A percentile compares a stretch with the other conserved stretches of the same genome.
Evolutionary conservation across 169 alveolate genomes (phyloP).

Genomic region (Cryptosporidium felis): DNA sequence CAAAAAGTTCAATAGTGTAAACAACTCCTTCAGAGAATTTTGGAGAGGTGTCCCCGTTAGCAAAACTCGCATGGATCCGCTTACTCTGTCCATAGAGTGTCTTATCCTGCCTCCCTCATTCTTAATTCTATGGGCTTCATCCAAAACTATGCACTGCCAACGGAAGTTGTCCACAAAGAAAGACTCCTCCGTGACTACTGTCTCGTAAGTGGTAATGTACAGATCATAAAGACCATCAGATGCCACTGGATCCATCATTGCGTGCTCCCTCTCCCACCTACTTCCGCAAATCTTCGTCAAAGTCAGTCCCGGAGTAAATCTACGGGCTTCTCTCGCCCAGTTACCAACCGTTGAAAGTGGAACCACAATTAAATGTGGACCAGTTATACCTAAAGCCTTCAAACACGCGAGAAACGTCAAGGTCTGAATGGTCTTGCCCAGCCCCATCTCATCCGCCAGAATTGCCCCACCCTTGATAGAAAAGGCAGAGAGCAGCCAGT

Average conservation of each 20-base stretch:
- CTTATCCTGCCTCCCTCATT: constrained; percentile 93
- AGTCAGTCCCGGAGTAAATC: constrained; percentile 88
- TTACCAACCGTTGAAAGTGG: constrained; percentile 94
- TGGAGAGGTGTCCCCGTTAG: constrained; percentile 96
- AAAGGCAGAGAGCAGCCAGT: constrained; percentile 87
- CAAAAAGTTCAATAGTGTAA: constrained; percentile 93
- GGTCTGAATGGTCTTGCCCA: constrained; percentile 91
- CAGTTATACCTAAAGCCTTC: constrained; percentile 82
- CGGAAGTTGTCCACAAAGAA: constrained; percentile 86
- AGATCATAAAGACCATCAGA: constrained; percentile 86
- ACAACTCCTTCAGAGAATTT: constrained; percentile 92
- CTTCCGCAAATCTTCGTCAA: constrained; percentile 88
- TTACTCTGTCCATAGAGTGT: constrained; percentile 89
- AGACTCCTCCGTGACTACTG: constrained; percentile 89
- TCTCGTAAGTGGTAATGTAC: constrained; percentile 91
- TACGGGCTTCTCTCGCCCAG: constrained; percentile 93
- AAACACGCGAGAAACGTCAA: constrained; percentile 83
- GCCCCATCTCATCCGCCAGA: constrained; percentile 92
- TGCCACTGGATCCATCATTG: constrained; percentile 81
- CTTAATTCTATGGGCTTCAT: constrained; percentile 99
- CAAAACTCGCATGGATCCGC: constrained; percentile 88
- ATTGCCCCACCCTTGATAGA: constrained; percentile 89
- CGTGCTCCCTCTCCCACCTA: constrained; percentile 84
- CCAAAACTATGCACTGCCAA: constrained; percentile 95
- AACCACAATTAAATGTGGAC: constrained; percentile 94